These are phyloP conservation scores for Pseudonectria buxi DNA, from an alignment of 2,329 filamentous ascomycete genomes.

Conservation along the genomic window DNA sequence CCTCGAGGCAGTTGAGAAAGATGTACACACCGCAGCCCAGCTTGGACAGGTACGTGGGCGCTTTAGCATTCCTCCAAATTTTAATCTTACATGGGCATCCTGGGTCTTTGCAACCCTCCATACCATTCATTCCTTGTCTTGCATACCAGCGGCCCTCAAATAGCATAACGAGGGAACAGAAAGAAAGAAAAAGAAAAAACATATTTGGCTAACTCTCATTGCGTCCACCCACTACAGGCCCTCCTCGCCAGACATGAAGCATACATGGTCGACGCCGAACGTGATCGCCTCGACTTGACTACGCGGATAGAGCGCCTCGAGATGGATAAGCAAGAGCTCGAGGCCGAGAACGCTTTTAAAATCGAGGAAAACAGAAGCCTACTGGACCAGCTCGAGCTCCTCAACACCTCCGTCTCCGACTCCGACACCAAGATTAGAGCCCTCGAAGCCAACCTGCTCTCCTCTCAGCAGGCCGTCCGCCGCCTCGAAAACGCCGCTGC, in stretches of 20 bases:
- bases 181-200: slow-evolving; percentile 12
- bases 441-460: slow-evolving; percentile 69
- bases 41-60: slow-evolving; percentile 76
- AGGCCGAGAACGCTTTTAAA: slow-evolving; percentile 67
- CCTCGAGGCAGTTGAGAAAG: slow-evolving; percentile 75
- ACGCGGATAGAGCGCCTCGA: slow-evolving; percentile 71
- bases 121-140: background rate
- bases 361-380: slow-evolving; percentile 78
- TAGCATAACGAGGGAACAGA: slow-evolving; percentile 6
- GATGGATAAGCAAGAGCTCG: slow-evolving; percentile 63
- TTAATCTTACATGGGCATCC: slow-evolving; percentile 3
- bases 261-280: slow-evolving; percentile 88
- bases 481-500: slow-evolving; percentile 66
- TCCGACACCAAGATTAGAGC: slow-evolving; percentile 74
- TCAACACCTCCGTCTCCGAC: slow-evolving; percentile 73
- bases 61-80: slow-evolving; percentile 17
- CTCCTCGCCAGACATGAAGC: slow-evolving; percentile 87
- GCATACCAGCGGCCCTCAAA: slow-evolving; percentile 15
- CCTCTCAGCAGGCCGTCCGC: slow-evolving; percentile 70
- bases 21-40: slow-evolving; percentile 78
- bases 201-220: slow-evolving; percentile 53
- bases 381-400: slow-evolving; percentile 73
- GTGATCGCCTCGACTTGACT: slow-evolving; percentile 68
- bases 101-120: background rate
- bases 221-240: slow-evolving; percentile 57